Evolutionary conservation across 164 flowering plant genomes (phyloP).

Genomic region (Kalanchoe fedtschenkoi): DNA sequence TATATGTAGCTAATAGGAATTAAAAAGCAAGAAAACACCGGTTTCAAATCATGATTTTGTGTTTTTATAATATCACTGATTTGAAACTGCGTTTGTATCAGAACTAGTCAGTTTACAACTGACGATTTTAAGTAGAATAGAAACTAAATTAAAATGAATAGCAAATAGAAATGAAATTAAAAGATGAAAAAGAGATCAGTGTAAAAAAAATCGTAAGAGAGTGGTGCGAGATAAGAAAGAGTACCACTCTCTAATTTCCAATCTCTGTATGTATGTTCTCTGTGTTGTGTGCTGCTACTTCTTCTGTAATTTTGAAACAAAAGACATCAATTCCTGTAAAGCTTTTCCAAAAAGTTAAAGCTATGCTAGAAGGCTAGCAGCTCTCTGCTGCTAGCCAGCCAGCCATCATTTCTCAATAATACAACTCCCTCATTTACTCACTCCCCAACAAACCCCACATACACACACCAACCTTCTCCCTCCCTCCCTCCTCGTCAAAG

Average conservation of each 20-base stretch:
- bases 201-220: too few species aligned
- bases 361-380: background rate
- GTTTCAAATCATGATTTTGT: too few species aligned
- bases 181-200: too few species aligned
- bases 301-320: constrained; percentile 4
- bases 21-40: too few species aligned
- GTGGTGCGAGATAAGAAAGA: background rate
- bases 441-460: constrained; percentile 4
- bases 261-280: background rate
- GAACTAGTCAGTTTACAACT: too few species aligned
- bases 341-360: background rate
- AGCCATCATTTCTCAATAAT: constrained; percentile 6
- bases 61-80: too few species aligned
- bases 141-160: too few species aligned
- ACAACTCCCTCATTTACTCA: constrained; percentile 3
- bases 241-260: background rate
- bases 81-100: too few species aligned
- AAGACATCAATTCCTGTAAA: constrained; percentile 6
- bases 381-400: too few species aligned
- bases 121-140: too few species aligned
- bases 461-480: background rate
- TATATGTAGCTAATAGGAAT: too few species aligned
- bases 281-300: background rate
- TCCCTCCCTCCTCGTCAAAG: background rate
- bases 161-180: too few species aligned